These are phyloP conservation scores for Amylostereum areolatum DNA, from an alignment of 1,284 basidiomycete species.

Conservation along the genomic window DNA sequence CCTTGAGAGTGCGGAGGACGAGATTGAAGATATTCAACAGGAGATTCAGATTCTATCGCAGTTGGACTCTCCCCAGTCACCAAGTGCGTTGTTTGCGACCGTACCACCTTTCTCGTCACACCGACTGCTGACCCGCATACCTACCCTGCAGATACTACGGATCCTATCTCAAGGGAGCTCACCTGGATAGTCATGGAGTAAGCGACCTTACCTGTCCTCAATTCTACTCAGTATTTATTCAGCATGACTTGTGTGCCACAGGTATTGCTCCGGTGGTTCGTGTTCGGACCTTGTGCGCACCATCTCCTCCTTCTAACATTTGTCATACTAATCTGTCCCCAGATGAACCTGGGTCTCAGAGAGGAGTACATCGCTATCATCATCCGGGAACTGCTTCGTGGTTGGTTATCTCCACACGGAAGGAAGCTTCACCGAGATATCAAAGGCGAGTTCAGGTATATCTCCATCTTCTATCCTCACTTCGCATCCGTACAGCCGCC, in stretches of 20 bases:
- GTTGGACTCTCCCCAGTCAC: constrained; percentile 94
- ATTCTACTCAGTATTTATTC: constrained; percentile 10
- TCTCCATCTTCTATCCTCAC: not conserved
- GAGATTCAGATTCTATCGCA: constrained; percentile 99
- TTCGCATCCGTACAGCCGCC: constrained; percentile 53
- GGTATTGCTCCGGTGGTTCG: constrained; percentile 82
- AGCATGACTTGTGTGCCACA: constrained; percentile 21
- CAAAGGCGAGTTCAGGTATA: constrained; percentile 60
- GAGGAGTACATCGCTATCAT: constrained; percentile 99
- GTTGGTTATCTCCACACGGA: constrained; percentile 94
- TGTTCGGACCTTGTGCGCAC: constrained; percentile 73
- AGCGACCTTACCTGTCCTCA: constrained; percentile 18
- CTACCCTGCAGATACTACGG: constrained; percentile 77
- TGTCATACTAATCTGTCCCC: constrained; percentile 13
- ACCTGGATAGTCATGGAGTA: constrained; percentile 99
- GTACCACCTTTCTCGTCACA: not conserved
- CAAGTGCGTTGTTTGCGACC: constrained; percentile 52
- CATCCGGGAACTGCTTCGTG: constrained; percentile 84
- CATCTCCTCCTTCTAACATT: constrained; percentile 4
- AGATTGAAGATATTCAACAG: constrained; percentile 99
- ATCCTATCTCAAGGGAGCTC: constrained; percentile 90
- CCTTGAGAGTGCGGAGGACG: constrained; percentile 97
- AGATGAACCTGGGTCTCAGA: constrained; percentile 97
- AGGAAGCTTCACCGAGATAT: constrained; percentile 96
- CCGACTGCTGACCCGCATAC: not conserved